Base-by-base conservation (phyloP, 139 green algal species). In the Pseudopediastrum boryanum region DNA sequence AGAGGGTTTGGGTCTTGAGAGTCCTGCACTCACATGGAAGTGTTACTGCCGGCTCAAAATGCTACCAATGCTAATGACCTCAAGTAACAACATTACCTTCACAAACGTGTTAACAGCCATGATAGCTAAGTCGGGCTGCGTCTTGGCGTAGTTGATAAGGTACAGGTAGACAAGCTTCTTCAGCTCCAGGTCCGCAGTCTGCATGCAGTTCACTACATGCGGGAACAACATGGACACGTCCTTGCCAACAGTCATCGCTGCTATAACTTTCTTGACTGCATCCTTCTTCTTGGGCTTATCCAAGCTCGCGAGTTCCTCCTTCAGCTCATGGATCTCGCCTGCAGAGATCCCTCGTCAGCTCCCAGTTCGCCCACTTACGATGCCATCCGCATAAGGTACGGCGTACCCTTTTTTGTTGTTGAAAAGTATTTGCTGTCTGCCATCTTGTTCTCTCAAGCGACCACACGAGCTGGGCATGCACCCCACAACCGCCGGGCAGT, bases 21-120 rank as follows among this genome's bases (percentile, higher is more conserved):
- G 85, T 99, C 96, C 94, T 97, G 91, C 42, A 79, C 1, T 8
- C 59, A n/a, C n/a, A n/a, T n/a, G n/a, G n/a, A n/a, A n/a, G n/a
- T n/a, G n/a, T n/a, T n/a, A n/a, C n/a, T n/a, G n/a, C n/a, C n/a
- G n/a, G n/a, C n/a, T n/a, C n/a, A n/a, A n/a, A n/a, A n/a, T n/a
- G n/a, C n/a, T n/a, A n/a, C 16, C 48, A 58, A 19, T 58, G 48
- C 16, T 58, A 58, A 16, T 58, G 16, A 58, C 16, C 48, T 58
- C 16, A n/a, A n/a, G 48, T n/a, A n/a, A n/a, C n/a, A n/a, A n/a
- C 69, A 23, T 13, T 27, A 94, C 95, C 92, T 99, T 99, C 13
- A 99, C 97, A 86, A 99, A 99, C 0, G 97, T 99, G 87, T 99
- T 99, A 25, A 99, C 97, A 0, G 94, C 97, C 90, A 99, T 96